A percentile compares a stretch with the other conserved stretches of the same genome.
Conservation (phyloP, 345 rosid species). For the Ceriops decandra region DNA sequence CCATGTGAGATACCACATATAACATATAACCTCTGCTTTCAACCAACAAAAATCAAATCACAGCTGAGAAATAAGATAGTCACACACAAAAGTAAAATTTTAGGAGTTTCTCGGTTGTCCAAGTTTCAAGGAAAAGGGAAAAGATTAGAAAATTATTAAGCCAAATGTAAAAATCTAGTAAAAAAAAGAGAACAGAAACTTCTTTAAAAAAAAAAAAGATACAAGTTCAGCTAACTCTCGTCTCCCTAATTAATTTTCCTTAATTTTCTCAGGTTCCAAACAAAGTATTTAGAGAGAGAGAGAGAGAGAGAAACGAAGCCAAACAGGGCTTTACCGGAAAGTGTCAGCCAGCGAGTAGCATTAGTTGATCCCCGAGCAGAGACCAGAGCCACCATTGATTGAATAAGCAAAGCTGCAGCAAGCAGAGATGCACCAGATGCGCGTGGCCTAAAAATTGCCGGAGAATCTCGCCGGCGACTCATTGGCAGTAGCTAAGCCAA, state of each 20-base stretch:
- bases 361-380: constrained; percentile 16
- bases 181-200: not conserved
- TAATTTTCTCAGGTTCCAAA: not conserved
- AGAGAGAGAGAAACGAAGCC: not conserved
- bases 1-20: no score
- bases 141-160: no score
- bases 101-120: no score
- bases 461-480: not conserved
- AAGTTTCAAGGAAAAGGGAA: no score
- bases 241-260: not conserved
- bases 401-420: constrained; percentile 10
- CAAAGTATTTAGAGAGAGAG: not conserved
- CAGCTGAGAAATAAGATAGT: no score
- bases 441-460: constrained; percentile 4
- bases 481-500: not conserved
- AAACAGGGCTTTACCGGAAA: constrained; percentile 6
- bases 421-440: not conserved
- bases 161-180: no score
- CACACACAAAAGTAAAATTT: no score
- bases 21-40: no score
- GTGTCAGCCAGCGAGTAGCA: constrained; percentile 7
- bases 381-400: not conserved
- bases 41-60: no score
- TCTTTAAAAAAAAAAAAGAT: not conserved
- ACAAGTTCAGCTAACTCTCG: not conserved